Evolutionary conservation across 768 basidiomycete genomes (phyloP), one percentile per base, ranked within the genome.

Genomic region (Tulasnella sp.): DNA sequence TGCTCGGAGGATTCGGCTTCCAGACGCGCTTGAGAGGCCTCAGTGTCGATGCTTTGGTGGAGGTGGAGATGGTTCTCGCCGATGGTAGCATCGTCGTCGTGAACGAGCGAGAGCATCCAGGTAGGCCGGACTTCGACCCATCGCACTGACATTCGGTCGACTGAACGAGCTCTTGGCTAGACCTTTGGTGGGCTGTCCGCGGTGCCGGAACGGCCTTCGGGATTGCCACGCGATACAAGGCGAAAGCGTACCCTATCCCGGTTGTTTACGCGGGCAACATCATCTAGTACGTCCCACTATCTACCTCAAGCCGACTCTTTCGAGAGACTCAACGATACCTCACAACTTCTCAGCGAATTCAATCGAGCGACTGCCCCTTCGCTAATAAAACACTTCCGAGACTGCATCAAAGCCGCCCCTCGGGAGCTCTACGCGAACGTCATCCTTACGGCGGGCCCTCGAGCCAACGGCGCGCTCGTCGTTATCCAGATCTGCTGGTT

Each of bases 401-500:
- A 97, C 79, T 95, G 93, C 77, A 86, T 95, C 82, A 95, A 95
- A 78, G 88, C 88, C 44, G 91, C 92, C 14, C 92, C 94, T 1
- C 86, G 90, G 11, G 90, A 93, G 77, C 85, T 95, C 19, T 97
- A 97, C 78, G 90, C 92, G 41, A 96, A 95, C 77, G 86, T 94
- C 39, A 86, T 96, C 69, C 85, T 96, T 70, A 96, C 95, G 2
- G 94, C 95, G 0, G 94, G 95, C 7, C 93, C 94, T 3, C 88
- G 86, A 11, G 88, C 88, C 66, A 86, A 90, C 75, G 91, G 92
- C 75, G 94, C 92, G 17, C 86, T 97, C 59, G 77, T 82, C 37
- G 91, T 95, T 41, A 87, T 97, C 67, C 95, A 97, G 79, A 90
- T 96, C 81, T 97, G 95, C 80, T 96, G 89, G 78, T 80, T 92